phyloP scores from a whole-genome alignment of 352 stramenopile genomes.

The Phytophthora tentaculata region DNA sequence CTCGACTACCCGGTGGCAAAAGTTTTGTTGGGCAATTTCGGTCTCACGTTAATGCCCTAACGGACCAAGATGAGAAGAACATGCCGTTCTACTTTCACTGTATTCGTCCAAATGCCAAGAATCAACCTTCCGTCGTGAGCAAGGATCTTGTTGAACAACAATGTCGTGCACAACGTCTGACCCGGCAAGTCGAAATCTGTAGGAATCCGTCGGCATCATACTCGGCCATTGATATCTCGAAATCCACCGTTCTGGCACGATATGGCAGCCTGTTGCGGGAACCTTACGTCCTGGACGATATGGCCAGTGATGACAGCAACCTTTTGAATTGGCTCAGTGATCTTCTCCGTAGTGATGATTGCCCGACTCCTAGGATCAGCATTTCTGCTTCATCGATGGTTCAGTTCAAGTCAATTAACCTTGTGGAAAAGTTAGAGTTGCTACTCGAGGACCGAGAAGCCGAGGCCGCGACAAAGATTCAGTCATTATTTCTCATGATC shows the following conservation, averaged over 20 bases:
- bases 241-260: slow-evolving; percentile 28
- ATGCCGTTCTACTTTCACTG: slow-evolving; percentile 65
- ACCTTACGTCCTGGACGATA: slow-evolving; percentile 12
- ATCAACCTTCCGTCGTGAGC: slow-evolving; percentile 35
- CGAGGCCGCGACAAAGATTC: slow-evolving; percentile 39
- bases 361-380: slow-evolving; percentile 4
- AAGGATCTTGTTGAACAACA: slow-evolving; percentile 41
- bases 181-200: slow-evolving; percentile 41
- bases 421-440: slow-evolving; percentile 51
- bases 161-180: slow-evolving; percentile 41
- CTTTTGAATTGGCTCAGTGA: slow-evolving; percentile 25
- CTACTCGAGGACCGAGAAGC: slow-evolving; percentile 42
- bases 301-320: slow-evolving; percentile 19
- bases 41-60: slow-evolving; percentile 40
- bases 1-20: slow-evolving; percentile 23
- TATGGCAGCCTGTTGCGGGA: slow-evolving; percentile 38
- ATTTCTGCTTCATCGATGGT: slow-evolving; percentile 28
- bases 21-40: slow-evolving; percentile 55
- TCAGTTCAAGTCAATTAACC: slow-evolving; percentile 35
- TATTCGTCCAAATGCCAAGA: slow-evolving; percentile 47
- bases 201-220: slow-evolving; percentile 22
- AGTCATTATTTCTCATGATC: slow-evolving; percentile 52
- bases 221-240: slow-evolving; percentile 35
- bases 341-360: slow-evolving; percentile 19
- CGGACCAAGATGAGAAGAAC: slow-evolving; percentile 12